Conservation (phyloP, 1,284 basidiomycete genomes). For the Rhizopogon parksii region DNA sequence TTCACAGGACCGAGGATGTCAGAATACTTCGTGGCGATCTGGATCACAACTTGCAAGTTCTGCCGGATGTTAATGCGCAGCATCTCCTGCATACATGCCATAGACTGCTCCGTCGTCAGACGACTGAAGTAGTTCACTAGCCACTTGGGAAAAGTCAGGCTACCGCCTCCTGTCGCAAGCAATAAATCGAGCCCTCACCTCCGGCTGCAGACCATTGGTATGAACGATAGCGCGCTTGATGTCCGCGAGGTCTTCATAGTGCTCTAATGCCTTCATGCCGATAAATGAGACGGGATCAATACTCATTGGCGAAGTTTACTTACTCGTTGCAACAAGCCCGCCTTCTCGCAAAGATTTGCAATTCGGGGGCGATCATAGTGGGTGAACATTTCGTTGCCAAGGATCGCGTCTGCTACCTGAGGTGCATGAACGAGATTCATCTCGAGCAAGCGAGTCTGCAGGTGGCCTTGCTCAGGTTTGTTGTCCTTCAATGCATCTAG, state of each 20-base stretch:
- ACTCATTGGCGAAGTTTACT: constrained; percentile 19
- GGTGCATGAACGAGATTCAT: constrained; percentile 98
- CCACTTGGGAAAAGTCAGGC: constrained; percentile 53
- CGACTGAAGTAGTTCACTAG: constrained; percentile 97
- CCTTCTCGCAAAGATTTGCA: constrained; percentile 98
- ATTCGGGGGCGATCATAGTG: constrained; percentile 96
- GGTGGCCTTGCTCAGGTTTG: constrained; percentile 92
- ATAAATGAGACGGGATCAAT: background rate
- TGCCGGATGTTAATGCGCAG: constrained; percentile 95
- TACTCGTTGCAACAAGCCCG: constrained; percentile 89
- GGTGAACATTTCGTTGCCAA: constrained; percentile 98
- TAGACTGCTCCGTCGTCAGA: constrained; percentile 97
- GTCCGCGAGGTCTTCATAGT: constrained; percentile 95
- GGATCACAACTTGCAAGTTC: constrained; percentile 94
- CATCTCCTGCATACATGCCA: constrained; percentile 97
- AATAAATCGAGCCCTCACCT: constrained; percentile 42
- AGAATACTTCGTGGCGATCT: constrained; percentile 99
- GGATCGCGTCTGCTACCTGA: constrained; percentile 98
- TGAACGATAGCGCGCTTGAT: constrained; percentile 99
- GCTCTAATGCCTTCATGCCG: constrained; percentile 80
- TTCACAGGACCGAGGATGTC: constrained; percentile 96
- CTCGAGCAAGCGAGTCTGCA: constrained; percentile 95
- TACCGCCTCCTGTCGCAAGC: background rate
- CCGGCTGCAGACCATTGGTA: constrained; percentile 79
- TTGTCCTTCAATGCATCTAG: constrained; percentile 99